phyloP scores from a whole-genome alignment of 208 protist genomes.

The Angomonas deanei region DNA sequence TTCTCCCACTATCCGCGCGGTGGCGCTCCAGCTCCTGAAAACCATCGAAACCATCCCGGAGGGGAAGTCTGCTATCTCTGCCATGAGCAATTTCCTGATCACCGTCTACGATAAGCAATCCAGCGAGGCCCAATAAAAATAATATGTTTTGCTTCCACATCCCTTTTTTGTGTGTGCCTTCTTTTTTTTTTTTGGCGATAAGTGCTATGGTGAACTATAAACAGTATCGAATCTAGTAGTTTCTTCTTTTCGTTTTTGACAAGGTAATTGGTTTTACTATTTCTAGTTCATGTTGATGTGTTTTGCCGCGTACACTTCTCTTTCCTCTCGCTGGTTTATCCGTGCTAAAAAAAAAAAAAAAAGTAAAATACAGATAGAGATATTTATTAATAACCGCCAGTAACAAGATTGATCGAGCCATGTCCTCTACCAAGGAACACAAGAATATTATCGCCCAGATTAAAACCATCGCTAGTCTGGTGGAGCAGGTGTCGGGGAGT shows the following conservation, averaged over 20 bases:
- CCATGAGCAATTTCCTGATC: slow-evolving; percentile 68
- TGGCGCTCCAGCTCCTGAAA: slow-evolving; percentile 32
- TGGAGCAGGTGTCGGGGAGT: background rate
- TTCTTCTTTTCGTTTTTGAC: too few species aligned
- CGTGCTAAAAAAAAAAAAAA: too few species aligned
- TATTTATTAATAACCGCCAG: background rate
- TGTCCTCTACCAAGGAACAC: background rate
- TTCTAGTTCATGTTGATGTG: too few species aligned
- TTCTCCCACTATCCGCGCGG: slow-evolving; percentile 21
- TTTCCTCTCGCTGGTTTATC: too few species aligned
- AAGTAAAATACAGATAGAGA: too few species aligned
- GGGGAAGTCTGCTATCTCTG: slow-evolving; percentile 43
- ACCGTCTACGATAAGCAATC: slow-evolving; percentile 50
- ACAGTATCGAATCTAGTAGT: too few species aligned
- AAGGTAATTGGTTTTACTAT: too few species aligned
- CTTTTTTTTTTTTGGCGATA: background rate
- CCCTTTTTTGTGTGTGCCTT: slow-evolving; percentile 4
- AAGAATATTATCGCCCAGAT: slow-evolving; percentile 3
- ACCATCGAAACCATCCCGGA: slow-evolving; percentile 37
- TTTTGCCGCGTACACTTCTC: too few species aligned
- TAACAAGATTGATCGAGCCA: background rate
- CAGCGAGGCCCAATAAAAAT: background rate
- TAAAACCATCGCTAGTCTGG: slow-evolving; percentile 2
- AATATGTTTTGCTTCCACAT: background rate
- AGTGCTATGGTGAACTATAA: too few species aligned